Base-by-base conservation (phyloP, 1,284 basidiomycete genomes). In the Leccinum fallax region DNA sequence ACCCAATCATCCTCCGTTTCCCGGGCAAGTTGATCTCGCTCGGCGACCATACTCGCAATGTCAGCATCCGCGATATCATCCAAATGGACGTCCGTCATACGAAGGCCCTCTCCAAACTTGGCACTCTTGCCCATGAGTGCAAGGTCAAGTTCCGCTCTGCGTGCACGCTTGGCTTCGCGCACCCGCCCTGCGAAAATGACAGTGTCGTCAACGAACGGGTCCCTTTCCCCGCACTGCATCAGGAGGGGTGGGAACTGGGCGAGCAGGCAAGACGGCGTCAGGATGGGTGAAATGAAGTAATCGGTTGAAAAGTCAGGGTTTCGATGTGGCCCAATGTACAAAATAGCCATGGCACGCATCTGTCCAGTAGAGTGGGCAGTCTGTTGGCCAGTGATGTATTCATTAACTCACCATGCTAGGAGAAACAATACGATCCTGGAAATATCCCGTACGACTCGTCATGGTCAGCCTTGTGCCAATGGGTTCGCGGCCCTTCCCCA, bases 311-410 rank as follows among this genome's bases (percentile, higher is more conserved):
- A 94, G 76, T 98, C 95, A 15, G 97, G 96, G 72, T 94, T 92
- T 59, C 88, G 88, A 68, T 92, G 86, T 0, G 96, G 95, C 1
- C 97, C 97, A 64, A 98, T 91, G 78, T 98, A 98, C 61, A 98
- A 81, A 69, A 98, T 96, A 2, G 96, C 95, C 96, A 98, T 98
- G 1, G 96, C 95, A 49, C 97, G 92, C 92, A 98, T 97, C 95
- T 97, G 67, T 49, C 40, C 26, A n/a, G 19, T 62, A 19, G 34
- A 48, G 19, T 71, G 48, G 71, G 57, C 57, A 30, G 52, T 52
- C 9, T 38, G 53, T 57, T 13, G 32, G 40, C 60, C 30, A 57
- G 21, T 43, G 16, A 40, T 53, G 26, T 52, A 5, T 28, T 52
- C 55, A 11, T 24, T 54, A 21, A 65, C 92, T 71, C 75, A 94